Evolutionary conservation across 768 basidiomycete species (phyloP).

Genomic region (Tylopilus subfusipes): DNA sequence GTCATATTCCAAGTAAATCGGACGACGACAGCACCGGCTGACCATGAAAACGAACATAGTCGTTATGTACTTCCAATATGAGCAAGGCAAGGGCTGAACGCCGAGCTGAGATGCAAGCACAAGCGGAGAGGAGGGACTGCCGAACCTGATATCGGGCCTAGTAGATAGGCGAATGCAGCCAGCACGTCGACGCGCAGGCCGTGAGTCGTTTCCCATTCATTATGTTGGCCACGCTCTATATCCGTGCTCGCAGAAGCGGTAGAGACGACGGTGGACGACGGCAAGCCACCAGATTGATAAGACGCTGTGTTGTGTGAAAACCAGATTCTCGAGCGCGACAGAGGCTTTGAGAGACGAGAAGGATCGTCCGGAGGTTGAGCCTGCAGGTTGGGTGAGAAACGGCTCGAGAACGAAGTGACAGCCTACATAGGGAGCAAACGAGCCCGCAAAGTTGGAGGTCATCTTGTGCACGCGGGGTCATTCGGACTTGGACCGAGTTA

Average conservation of each 20-base stretch:
- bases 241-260: constrained; percentile 36
- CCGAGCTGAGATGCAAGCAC: background rate
- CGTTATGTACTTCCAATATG: constrained; percentile 72
- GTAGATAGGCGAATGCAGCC: constrained; percentile 59
- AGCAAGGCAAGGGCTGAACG: constrained; percentile 56
- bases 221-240: constrained; percentile 41
- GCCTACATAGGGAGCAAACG: constrained; percentile 63
- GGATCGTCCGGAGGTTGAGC: constrained; percentile 59
- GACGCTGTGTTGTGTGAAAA: constrained; percentile 48
- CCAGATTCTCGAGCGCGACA: constrained; percentile 44
- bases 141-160: constrained; percentile 73
- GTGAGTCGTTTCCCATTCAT: constrained; percentile 69
- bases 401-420: background rate
- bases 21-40: constrained; percentile 19
- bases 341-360: constrained; percentile 11
- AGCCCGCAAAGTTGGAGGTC: constrained; percentile 27
- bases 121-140: background rate
- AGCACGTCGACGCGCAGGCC: constrained; percentile 65
- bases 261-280: constrained; percentile 49
- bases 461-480: background rate
- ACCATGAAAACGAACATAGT: constrained; percentile 80
- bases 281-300: constrained; percentile 69
- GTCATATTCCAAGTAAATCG: constrained; percentile 7
- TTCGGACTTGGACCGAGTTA: constrained; percentile 1
- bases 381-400: constrained; percentile 30